Evolutionary conservation across 2,329 filamentous ascomycete genomes (phyloP).

Genomic region (Fusarium duplospermum): DNA sequence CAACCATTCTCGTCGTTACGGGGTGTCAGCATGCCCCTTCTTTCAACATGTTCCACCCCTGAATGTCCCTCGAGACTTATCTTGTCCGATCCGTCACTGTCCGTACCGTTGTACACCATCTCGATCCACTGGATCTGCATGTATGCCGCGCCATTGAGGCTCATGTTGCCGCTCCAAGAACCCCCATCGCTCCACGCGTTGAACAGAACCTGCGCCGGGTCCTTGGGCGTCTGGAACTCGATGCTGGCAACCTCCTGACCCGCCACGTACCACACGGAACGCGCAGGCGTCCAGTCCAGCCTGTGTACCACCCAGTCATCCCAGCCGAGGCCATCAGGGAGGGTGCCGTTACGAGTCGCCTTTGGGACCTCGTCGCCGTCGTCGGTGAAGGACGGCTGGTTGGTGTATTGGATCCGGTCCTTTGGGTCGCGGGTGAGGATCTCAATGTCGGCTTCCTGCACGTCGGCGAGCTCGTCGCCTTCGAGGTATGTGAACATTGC

Average conservation of each 20-base stretch:
- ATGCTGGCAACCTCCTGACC: conserved; percentile 63
- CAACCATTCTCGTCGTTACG: conserved; percentile 38
- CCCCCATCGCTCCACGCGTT: conserved; percentile 73
- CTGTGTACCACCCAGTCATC: conserved; percentile 69
- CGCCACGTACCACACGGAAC: conserved; percentile 68
- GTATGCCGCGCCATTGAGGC: conserved; percentile 58
- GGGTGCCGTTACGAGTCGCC: conserved; percentile 61
- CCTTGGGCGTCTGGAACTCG: conserved; percentile 65
- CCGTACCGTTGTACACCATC: conserved; percentile 63
- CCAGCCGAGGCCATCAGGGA: conserved; percentile 59
- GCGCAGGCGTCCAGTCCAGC: conserved; percentile 67
- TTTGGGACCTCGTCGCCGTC: conserved; percentile 56
- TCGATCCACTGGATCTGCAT: conserved; percentile 74
- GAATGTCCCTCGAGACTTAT: conserved; percentile 4
- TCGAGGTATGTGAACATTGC: conserved; percentile 65
- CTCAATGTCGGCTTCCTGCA: conserved; percentile 66
- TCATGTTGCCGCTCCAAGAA: conserved; percentile 70
- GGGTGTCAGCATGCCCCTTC: conserved; percentile 49
- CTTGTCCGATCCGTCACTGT: conserved; percentile 15
- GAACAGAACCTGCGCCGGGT: conserved; percentile 64
- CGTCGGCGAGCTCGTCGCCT: conserved; percentile 49
- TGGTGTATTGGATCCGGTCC: conserved; percentile 66
- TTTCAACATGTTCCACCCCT: conserved; percentile 26
- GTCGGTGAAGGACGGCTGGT: conserved; percentile 65
- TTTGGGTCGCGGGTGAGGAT: conserved; percentile 60